Conservation (phyloP, 2,329 filamentous ascomycete species). For the Claviceps sp. region DNA sequence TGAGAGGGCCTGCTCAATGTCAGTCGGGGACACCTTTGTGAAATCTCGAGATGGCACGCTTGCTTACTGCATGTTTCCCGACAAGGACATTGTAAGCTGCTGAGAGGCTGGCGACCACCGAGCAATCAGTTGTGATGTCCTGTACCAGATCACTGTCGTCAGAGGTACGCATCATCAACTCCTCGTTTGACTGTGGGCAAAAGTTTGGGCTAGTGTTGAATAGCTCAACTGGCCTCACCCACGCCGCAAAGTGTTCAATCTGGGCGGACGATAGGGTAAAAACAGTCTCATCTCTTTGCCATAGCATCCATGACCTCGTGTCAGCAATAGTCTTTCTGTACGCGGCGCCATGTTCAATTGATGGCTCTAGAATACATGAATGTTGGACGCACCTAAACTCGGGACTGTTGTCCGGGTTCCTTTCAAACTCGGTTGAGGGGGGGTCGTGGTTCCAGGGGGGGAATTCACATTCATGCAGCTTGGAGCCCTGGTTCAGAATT, state of each 20-base stretch:
- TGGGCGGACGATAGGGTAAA: conserved; percentile 67
- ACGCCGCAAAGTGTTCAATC: conserved; percentile 61
- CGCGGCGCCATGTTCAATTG: background rate
- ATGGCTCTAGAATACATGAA: background rate
- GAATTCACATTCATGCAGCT: conserved; percentile 70
- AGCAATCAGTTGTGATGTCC: conserved; percentile 91
- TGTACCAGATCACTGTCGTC: conserved; percentile 73
- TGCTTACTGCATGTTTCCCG: conserved; percentile 51
- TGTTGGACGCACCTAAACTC: background rate
- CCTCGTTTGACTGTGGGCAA: conserved; percentile 19
- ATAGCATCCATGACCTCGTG: background rate
- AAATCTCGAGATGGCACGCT: background rate
- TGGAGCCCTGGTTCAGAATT: conserved; percentile 63
- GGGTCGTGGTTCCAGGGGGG: conserved; percentile 69
- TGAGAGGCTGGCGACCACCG: conserved; percentile 89
- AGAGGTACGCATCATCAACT: conserved; percentile 40
- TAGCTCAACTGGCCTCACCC: conserved; percentile 65
- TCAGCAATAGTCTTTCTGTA: background rate
- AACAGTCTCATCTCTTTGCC: conserved; percentile 49
- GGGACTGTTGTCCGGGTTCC: background rate
- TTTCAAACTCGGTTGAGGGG: conserved; percentile 44
- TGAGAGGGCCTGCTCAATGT: conserved; percentile 44
- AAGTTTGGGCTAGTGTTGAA: conserved; percentile 19
- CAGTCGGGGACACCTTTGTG: background rate
- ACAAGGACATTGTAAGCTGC: conserved; percentile 59